Base-by-base conservation (phyloP, 805 yeast genomes). In the Lipomyces chichibuensis region DNA sequence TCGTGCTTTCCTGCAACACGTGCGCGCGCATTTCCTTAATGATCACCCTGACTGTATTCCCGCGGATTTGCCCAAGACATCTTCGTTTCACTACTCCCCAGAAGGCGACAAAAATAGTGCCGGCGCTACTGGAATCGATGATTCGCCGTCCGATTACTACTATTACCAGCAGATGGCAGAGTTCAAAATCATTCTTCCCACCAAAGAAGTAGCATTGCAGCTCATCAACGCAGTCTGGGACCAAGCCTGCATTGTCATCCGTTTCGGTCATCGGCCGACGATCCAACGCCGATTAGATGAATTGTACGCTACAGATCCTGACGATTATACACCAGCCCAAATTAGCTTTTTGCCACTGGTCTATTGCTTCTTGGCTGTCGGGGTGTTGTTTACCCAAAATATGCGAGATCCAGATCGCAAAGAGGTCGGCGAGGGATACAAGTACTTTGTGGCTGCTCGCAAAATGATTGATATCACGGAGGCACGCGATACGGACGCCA, bases 281-380 rank as follows among this genome's bases (percentile, higher is more conserved):
- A 84, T 92, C 67, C 82, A 89, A 62, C 85, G 85, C 69, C 92
- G 90, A 71, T 80, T 92, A 33, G 93, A 90, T 71, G 85, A 89
- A 64, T 79, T 92, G 33, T 92, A 91, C 77, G 88, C 87, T 56
- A 83, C 90, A 9, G 92, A 89, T 73, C 94, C 96, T 0, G 82
- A 84, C 17, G 84, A 85, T 65, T 89, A 87, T 76, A 86, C 91
- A 2, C 87, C 88, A 70, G 84, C 89, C 66, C 96, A 91, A 75
- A 88, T 85, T 67, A 84, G 86, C 71, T 89, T 91, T 69, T 78
- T 91, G 62, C 96, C 97, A 0, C 82, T 92, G 67, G 87, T 92
- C 54, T 92, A 92, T 77, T 86, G 95, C 0, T 90, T 91, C n/a
- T 82, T 92, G 79, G 97, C 97, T 0, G 91, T 92, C 70, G 97